phyloP scores from a whole-genome alignment of 306 rosid genomes.

The Delonix regia region DNA sequence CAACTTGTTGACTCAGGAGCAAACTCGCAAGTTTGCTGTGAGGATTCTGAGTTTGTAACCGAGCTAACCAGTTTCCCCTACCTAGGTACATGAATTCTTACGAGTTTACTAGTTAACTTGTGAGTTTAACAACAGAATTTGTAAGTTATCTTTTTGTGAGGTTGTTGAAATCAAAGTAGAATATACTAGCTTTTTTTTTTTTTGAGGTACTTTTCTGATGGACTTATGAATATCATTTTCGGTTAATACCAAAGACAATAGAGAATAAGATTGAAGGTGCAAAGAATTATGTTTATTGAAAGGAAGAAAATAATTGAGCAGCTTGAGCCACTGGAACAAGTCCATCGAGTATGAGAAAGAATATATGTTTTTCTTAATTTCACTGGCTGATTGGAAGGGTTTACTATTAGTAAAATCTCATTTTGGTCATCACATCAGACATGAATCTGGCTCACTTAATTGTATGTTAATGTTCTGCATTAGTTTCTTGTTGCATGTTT shows the following conservation, averaged over 20 bases:
- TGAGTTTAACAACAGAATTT: not conserved
- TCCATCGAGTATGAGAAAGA: not conserved
- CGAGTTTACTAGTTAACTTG: no score
- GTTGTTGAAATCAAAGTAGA: not conserved
- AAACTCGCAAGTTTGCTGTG: no score
- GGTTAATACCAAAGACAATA: not conserved
- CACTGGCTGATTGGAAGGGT: not conserved
- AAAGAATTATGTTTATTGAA: not conserved
- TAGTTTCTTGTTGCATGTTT: conserved; percentile 9
- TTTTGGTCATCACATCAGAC: not conserved
- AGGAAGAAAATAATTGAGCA: not conserved
- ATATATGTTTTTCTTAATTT: not conserved
- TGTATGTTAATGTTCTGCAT: not conserved
- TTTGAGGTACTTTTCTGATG: not conserved
- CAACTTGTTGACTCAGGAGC: not conserved
- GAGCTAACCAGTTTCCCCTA: no score
- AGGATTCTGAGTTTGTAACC: no score
- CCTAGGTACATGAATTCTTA: no score
- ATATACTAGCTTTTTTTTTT: not conserved
- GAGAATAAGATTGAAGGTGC: not conserved
- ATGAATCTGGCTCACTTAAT: not conserved
- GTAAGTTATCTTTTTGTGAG: not conserved
- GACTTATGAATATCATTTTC: not conserved
- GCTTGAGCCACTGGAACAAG: not conserved
- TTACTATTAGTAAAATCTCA: not conserved